Percentiles rank a stretch among this genome's conserved stretches.
These are phyloP conservation scores for Plectosphaerella cucumerina DNA, from an alignment of 2,329 filamentous ascomycete species.

Conservation along the genomic window DNA sequence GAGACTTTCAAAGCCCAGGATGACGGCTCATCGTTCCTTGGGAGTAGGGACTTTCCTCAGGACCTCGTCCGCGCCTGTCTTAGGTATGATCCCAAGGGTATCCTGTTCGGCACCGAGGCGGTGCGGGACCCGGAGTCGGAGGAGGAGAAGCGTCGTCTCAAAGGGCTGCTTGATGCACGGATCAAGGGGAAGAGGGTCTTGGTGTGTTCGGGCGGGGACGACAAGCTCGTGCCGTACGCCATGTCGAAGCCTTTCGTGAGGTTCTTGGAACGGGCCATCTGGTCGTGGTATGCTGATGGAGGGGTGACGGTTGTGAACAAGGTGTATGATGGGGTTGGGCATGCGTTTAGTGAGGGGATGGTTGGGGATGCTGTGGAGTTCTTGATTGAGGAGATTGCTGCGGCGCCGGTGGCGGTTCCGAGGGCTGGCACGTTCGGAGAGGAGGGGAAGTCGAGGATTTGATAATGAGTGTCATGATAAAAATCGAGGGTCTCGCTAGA, in stretches of 20 bases:
- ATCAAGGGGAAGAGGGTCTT: conserved; percentile 62
- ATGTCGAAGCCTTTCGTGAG: conserved; percentile 56
- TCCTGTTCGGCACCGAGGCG: conserved; percentile 58
- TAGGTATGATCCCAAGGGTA: conserved; percentile 68
- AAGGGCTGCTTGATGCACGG: conserved; percentile 39
- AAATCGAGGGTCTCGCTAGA: background rate
- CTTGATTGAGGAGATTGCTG: conserved; percentile 44
- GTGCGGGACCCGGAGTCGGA: conserved; percentile 15
- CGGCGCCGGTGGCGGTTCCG: conserved; percentile 15
- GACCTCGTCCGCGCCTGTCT: conserved; percentile 60
- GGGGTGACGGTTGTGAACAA: conserved; percentile 57
- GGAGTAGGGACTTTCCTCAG: conserved; percentile 71
- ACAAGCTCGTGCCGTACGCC: conserved; percentile 69
- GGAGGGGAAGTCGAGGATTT: conserved; percentile 23
- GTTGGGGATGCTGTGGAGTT: conserved; percentile 61
- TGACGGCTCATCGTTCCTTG: conserved; percentile 62
- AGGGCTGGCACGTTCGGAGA: background rate
- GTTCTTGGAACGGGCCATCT: conserved; percentile 53
- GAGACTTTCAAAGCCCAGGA: conserved; percentile 53
- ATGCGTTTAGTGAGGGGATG: conserved; percentile 67
- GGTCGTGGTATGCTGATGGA: conserved; percentile 50
- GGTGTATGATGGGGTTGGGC: conserved; percentile 64
- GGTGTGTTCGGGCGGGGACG: conserved; percentile 60
- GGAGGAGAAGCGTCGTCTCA: conserved; percentile 38
- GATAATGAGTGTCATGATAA: background rate